Conservation (phyloP, 1,284 basidiomycete species). For the Wolfiporia cocos region DNA sequence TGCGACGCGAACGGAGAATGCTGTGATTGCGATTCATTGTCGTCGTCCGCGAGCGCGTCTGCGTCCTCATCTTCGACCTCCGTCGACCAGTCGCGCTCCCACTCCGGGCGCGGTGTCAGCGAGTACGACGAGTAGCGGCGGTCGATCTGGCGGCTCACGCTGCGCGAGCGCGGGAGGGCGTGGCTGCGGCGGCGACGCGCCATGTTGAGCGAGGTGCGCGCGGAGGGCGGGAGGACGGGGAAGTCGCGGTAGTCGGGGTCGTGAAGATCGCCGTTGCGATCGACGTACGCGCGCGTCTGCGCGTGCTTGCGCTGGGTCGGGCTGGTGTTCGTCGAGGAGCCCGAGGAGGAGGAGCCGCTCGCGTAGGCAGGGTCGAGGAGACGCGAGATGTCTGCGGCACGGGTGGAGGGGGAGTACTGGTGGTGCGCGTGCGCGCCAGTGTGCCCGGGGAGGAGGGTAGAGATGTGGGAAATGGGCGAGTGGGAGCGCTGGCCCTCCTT, state of each 20-base stretch:
- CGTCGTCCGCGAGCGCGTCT: constrained; percentile 29
- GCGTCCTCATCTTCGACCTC: constrained; percentile 14
- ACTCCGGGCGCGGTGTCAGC: constrained; percentile 22
- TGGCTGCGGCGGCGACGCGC: constrained; percentile 16
- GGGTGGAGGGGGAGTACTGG: constrained; percentile 31
- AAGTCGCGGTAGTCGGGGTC: constrained; percentile 67
- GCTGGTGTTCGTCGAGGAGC: constrained; percentile 26
- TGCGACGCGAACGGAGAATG: constrained; percentile 20
- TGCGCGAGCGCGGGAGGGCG: constrained; percentile 14
- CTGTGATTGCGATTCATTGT: constrained; percentile 20
- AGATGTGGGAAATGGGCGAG: constrained; percentile 22
- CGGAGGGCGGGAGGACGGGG: constrained; percentile 32
- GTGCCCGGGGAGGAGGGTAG: constrained; percentile 25
- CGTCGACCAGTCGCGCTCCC: constrained; percentile 28
- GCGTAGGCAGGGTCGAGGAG: constrained; percentile 61
- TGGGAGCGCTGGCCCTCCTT: constrained; percentile 17
- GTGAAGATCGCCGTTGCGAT: constrained; percentile 55
- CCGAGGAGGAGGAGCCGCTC: constrained; percentile 30
- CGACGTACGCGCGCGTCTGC: constrained; percentile 42
- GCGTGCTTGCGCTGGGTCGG: constrained; percentile 22
- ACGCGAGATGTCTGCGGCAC: constrained; percentile 47
- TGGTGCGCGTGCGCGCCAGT: constrained; percentile 10
- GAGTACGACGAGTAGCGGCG: constrained; percentile 18
- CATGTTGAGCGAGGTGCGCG: constrained; percentile 9
- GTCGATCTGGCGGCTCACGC: constrained; percentile 19